A percentile compares a stretch with the other conserved stretches of the same genome.
phyloP scores from a whole-genome alignment of 2,329 filamentous ascomycete genomes.

The Aureobasidium zeae region DNA sequence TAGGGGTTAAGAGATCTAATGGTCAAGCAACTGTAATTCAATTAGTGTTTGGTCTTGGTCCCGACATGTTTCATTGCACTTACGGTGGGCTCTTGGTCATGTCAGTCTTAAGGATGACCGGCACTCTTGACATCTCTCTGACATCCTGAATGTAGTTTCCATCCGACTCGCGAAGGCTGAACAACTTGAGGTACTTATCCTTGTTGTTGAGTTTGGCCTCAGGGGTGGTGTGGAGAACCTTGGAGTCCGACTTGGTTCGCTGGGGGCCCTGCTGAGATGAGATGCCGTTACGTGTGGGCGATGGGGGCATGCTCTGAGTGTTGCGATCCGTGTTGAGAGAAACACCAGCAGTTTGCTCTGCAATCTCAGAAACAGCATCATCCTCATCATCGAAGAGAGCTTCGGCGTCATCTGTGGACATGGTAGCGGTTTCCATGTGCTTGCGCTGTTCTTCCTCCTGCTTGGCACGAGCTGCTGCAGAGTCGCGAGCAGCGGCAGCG shows the following conservation, averaged over 20 bases:
- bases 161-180: slow-evolving; percentile 81
- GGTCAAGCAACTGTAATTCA: slow-evolving; percentile 58
- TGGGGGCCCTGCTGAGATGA: slow-evolving; percentile 60
- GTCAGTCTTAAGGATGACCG: slow-evolving; percentile 97
- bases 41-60: too few species aligned
- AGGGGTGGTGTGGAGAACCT: slow-evolving; percentile 64
- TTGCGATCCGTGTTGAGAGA: slow-evolving; percentile 74
- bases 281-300: slow-evolving; percentile 67
- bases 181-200: slow-evolving; percentile 89
- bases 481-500: slow-evolving; percentile 71
- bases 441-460: slow-evolving; percentile 84
- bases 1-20: slow-evolving; percentile 76
- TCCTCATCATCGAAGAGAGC: slow-evolving; percentile 94
- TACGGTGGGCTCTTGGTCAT: slow-evolving; percentile 98
- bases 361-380: slow-evolving; percentile 76
- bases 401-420: slow-evolving; percentile 85
- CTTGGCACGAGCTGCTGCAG: slow-evolving; percentile 72
- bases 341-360: slow-evolving; percentile 77
- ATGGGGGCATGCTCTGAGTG: slow-evolving; percentile 90
- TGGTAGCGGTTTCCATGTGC: slow-evolving; percentile 89
- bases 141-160: slow-evolving; percentile 98
- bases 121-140: slow-evolving; percentile 91
- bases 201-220: slow-evolving; percentile 81
- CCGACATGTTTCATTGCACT: slow-evolving; percentile 40
- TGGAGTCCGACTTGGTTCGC: slow-evolving; percentile 89